Evolutionary conservation across 345 rosid species (phyloP).

Genomic region (Toxicodendron radicans): DNA sequence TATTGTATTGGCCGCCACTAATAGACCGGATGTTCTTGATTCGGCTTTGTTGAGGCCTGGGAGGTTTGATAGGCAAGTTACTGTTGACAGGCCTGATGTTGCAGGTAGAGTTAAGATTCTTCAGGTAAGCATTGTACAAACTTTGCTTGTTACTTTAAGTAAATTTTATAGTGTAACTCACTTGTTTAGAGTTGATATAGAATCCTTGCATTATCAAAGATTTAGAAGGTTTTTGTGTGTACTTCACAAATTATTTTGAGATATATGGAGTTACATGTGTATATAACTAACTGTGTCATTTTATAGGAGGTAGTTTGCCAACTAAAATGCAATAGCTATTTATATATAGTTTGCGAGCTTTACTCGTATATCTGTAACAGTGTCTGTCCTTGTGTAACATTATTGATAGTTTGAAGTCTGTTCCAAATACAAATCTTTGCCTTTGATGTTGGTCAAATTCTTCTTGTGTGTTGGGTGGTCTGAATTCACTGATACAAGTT

Average conservation of each 20-base stretch:
- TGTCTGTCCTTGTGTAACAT: background rate
- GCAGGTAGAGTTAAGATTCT: slow-evolving; percentile 92
- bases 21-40: slow-evolving; percentile 85
- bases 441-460: no score
- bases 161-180: background rate
- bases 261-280: background rate
- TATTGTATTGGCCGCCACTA: slow-evolving; percentile 88
- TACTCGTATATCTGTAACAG: background rate
- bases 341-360: background rate
- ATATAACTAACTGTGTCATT: background rate
- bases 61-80: slow-evolving; percentile 88
- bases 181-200: background rate
- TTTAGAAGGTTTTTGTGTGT: background rate
- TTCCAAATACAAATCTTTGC: background rate
- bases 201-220: background rate
- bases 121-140: slow-evolving; percentile 48
- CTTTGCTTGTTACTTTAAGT: background rate
- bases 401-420: slow-evolving; percentile 1
- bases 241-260: background rate
- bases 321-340: background rate
- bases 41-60: slow-evolving; percentile 85
- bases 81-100: slow-evolving; percentile 88
- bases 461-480: no score
- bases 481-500: background rate
- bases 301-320: background rate